Conservation (phyloP, 148 eudicot genomes). For the Diospyros kaki region DNA sequence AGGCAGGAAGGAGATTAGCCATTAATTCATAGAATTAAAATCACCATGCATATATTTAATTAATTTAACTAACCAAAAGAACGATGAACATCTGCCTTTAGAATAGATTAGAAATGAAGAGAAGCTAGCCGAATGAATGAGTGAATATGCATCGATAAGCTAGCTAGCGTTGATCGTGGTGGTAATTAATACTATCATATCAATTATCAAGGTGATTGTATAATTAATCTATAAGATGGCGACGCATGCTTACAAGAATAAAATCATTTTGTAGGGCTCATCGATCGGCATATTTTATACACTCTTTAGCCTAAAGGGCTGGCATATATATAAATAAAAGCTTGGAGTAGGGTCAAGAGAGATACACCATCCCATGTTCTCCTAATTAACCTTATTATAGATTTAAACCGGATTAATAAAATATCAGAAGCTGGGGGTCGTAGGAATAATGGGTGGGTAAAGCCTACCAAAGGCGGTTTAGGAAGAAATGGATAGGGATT, state of each 20-base stretch:
- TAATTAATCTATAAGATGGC: conserved; percentile 1
- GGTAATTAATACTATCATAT: background rate
- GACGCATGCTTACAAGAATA: conserved; percentile 21
- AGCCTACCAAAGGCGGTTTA: conserved; percentile 13
- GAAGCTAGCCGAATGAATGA: too few relatives aligned
- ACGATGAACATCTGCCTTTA: background rate
- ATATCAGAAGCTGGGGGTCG: conserved; percentile 4
- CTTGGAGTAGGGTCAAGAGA: conserved; percentile 2
- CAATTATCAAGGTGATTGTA: too few relatives aligned
- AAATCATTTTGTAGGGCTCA: conserved; percentile 22
- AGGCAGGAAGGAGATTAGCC: background rate
- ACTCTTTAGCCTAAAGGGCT: conserved; percentile 2
- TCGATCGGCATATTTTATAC: too few relatives aligned
- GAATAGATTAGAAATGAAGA: too few relatives aligned
- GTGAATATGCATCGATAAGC: background rate
- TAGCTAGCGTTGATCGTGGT: background rate
- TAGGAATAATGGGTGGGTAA: conserved; percentile 24
- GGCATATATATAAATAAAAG: conserved; percentile 10
- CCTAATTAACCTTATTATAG: conserved; percentile 17
- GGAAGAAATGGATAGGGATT: conserved; percentile 9
- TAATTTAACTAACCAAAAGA: conserved; percentile 4
- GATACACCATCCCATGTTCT: conserved; percentile 28
- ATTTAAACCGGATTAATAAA: conserved; percentile 8
- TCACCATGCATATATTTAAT: background rate
- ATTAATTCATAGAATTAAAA: background rate